Conservation (phyloP, 495 filamentous ascomycete species). For the Penicillium waksmanii region DNA sequence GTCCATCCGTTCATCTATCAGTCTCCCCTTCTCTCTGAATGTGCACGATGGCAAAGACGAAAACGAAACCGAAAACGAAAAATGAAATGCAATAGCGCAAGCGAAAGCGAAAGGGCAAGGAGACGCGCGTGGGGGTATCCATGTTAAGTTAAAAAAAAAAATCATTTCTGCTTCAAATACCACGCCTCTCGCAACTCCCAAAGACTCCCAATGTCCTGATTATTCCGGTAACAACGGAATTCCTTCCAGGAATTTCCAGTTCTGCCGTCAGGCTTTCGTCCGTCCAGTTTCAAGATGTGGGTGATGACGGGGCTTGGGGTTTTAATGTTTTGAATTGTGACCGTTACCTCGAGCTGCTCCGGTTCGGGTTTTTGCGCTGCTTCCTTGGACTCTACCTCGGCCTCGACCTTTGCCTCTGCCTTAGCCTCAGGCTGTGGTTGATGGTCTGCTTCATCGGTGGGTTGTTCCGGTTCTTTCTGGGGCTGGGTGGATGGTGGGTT, state of each 20-base stretch:
- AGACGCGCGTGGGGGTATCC: no score
- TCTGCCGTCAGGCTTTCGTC: conserved; percentile 34
- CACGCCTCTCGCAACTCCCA: conserved; percentile 57
- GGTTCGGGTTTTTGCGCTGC: neutral
- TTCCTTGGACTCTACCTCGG: neutral
- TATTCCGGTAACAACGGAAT: conserved; percentile 52
- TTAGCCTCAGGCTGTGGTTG: neutral
- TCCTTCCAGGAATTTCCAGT: conserved; percentile 56
- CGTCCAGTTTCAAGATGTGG: conserved; percentile 49
- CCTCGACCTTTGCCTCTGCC: no score
- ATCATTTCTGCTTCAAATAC: conserved; percentile 32
- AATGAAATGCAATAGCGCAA: no score
- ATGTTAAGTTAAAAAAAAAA: no score
- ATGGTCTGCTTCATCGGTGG: neutral
- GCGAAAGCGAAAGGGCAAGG: no score
- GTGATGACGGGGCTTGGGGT: conserved; percentile 26
- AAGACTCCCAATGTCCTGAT: conserved; percentile 60
- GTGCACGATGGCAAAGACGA: no score
- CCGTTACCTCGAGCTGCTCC: neutral
- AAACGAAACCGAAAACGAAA: no score
- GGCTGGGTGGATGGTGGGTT: neutral
- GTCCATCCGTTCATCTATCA: no score
- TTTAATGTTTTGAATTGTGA: conserved; percentile 19
- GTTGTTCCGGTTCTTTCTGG: neutral
- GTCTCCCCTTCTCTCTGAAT: no score